phyloP scores from a whole-genome alignment of 768 basidiomycete species.

The Leccinum obscurum region DNA sequence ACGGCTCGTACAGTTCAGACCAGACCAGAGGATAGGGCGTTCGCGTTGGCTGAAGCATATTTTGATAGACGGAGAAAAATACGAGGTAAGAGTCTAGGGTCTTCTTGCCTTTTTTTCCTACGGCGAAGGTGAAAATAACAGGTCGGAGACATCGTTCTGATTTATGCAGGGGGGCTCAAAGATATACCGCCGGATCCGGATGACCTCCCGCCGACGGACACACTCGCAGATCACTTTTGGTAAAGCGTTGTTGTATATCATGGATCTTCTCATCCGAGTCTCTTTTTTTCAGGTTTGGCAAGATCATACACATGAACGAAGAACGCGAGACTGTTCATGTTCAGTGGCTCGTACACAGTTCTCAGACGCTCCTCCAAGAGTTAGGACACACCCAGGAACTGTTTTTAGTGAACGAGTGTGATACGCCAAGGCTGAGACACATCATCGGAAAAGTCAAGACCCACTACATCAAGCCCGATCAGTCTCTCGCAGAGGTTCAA shows the following conservation, averaged over 20 bases:
- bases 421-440: slow-evolving; percentile 26
- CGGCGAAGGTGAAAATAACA: slow-evolving; percentile 27
- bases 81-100: slow-evolving; percentile 37
- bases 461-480: slow-evolving; percentile 32
- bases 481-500: slow-evolving; percentile 26
- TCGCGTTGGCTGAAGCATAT: slow-evolving; percentile 42
- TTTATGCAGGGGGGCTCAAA: slow-evolving; percentile 38
- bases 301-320: slow-evolving; percentile 54
- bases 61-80: slow-evolving; percentile 43
- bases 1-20: slow-evolving; percentile 19
- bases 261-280: neutral
- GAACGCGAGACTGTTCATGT: slow-evolving; percentile 52
- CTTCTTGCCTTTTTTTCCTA: neutral
- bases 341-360: slow-evolving; percentile 75
- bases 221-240: slow-evolving; percentile 66
- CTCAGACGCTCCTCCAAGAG: slow-evolving; percentile 59
- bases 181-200: slow-evolving; percentile 36
- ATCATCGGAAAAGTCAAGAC: slow-evolving; percentile 34
- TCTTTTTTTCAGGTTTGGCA: slow-evolving; percentile 57
- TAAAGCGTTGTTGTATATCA: slow-evolving; percentile 23
- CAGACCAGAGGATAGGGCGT: slow-evolving; percentile 36
- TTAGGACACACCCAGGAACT: slow-evolving; percentile 64
- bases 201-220: slow-evolving; percentile 39
- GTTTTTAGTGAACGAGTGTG: slow-evolving; percentile 59
- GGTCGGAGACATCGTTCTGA: slow-evolving; percentile 64